Percentiles rank a stretch among this genome's conserved stretches.
Conservation (phyloP, 495 filamentous ascomycete species). For the Amorphotheca resinae region DNA sequence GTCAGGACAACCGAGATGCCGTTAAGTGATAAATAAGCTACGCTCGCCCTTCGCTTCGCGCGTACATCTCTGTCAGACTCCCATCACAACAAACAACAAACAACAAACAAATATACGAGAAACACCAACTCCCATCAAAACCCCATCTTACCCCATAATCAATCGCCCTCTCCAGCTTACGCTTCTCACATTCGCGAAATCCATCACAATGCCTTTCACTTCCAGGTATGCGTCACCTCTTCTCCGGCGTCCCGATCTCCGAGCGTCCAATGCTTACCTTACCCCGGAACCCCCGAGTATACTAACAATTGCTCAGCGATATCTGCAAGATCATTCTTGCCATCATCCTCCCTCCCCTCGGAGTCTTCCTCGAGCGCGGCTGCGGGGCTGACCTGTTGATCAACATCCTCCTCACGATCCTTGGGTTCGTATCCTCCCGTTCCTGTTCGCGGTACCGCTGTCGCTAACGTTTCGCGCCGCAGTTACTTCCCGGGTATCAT, state of each 20-base stretch:
- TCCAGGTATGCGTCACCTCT: conserved; percentile 31
- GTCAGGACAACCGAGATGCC: too few relatives aligned
- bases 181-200: too few relatives aligned
- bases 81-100: too few relatives aligned
- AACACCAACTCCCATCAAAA: too few relatives aligned
- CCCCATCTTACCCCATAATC: too few relatives aligned
- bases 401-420: conserved; percentile 76
- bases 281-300: background rate
- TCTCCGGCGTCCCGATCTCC: background rate
- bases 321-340: conserved; percentile 89
- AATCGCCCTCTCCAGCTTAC: too few relatives aligned
- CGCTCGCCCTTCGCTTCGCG: too few relatives aligned
- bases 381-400: conserved; percentile 72
- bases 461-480: background rate
- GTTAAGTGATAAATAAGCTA: too few relatives aligned
- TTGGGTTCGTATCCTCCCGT: conserved; percentile 55
- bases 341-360: conserved; percentile 76
- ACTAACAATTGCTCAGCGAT: conserved; percentile 40
- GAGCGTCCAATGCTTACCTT: background rate
- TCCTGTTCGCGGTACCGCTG: background rate
- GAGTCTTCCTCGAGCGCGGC: conserved; percentile 84
- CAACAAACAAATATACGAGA: too few relatives aligned
- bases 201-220: conserved; percentile 41
- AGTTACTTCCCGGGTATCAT: too few relatives aligned
- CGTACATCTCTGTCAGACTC: too few relatives aligned